Base-by-base conservation (phyloP, 2,329 filamentous ascomycete genomes). In the Cladosporium cucumerinum region DNA sequence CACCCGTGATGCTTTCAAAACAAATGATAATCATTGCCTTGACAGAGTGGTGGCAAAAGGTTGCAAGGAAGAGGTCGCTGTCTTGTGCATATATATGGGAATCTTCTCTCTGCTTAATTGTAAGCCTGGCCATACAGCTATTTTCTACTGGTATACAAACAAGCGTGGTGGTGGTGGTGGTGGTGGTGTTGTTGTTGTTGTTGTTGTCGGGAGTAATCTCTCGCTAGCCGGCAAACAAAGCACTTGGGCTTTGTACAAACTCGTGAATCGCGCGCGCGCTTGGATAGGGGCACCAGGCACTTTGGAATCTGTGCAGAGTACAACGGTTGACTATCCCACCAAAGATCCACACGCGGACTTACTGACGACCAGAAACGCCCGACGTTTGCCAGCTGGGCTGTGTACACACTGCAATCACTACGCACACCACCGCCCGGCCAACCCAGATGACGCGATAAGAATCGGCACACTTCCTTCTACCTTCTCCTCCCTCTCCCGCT, bases 361-460 rank as follows among this genome's bases (percentile, higher is more conserved):
- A 48, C 49, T 62, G 60, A 62, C 60, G 60, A 62, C 34, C 39
- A 46, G 26, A 25, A 49, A 23, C 54, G 49, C 34, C 55, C 49
- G 49, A 46, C 60, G 49, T 55, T 55, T 62, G 49, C n/a, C n/a
- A 46, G n/a, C n/a, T 46, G 26, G 23, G n/a, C n/a, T 46, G 26
- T 30, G 49, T 52, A 26, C 60, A 62, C 14, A 46, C 32, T 14
- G 43, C 48, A 55, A 78, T 63, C 18, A 69, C 69, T 43, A 76
- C 76, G 64, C 28, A 21, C 48, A 34, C 30, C 26, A 21, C 16
- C 55, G 26, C 34, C 43, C 36, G 57, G 16, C 46, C 49, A 59
- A 32, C 49, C 49, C 62, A 49, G 26, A 57, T 60, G 55, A 36
- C 61, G 57, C 61, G 34, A 62, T 66, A 65, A 61, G 51, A 34